Base-by-base conservation (phyloP, 192 early-diverging fungal species). In the Coemansia sp. region DNA sequence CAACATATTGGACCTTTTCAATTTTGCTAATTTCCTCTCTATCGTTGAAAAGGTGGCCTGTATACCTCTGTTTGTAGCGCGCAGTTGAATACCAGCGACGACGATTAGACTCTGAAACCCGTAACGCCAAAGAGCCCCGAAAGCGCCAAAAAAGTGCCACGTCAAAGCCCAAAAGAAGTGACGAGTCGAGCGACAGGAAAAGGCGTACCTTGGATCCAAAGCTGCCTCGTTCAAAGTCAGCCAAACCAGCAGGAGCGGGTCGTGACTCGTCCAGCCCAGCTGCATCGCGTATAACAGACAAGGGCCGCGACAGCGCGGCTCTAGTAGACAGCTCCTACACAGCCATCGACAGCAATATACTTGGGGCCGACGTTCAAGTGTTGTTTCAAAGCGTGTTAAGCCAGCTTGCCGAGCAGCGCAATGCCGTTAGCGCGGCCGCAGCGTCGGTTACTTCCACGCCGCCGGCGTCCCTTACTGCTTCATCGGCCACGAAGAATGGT, bases 11-110 rank as follows among this genome's bases (percentile, higher is more conserved):
- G 62, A 9, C 24, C 12, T 11, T 53, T 59, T 23, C 44, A 59
- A 7, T 11, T 53, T 26, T 53, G 21, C 51, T 53, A 53, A 53
- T 9, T 21, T 53, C 9, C 21, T 12, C 51, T 26, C 9, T 53
- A 26, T 26, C 16, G 0, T 23, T 53, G 51, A 1, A 1, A 45
- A 6, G 44, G 44, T 16, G 44, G 11, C 5, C 1, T 46, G 44
- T 12, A 46, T 46, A 46, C 16, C 20, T 16, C 9, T 49, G 20
- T 53, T 26, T 61, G 65, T 81, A 76, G 79, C 68, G 64, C 24
- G 79, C 79, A 24, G 66, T 81, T 12, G 79, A 81, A 20, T 76
- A 76, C 49, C 79, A 81, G 26, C 75, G 73, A 48, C 79, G 79
- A 33, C 67, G 79, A 34, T n/a, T 81, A 39, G 71, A 81, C 38